Evolutionary conservation across 2,329 filamentous ascomycete species (phyloP).

Genomic region (Fusarium buharicum): DNA sequence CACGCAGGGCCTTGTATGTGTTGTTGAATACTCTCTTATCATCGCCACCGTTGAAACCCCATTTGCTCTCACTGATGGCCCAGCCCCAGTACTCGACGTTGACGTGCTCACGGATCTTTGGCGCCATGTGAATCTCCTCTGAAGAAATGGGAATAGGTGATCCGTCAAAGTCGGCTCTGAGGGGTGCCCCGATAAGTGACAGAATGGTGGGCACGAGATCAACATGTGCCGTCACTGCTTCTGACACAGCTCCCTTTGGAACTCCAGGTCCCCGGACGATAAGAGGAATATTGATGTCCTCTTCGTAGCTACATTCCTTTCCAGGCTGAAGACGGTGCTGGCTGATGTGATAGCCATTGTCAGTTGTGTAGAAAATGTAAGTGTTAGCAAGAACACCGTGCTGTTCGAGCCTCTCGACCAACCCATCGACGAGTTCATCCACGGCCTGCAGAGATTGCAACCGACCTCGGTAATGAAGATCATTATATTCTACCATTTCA

Average conservation of each 20-base stretch:
- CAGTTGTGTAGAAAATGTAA: slow-evolving; percentile 63
- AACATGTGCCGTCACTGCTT: slow-evolving; percentile 60
- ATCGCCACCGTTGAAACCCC: slow-evolving; percentile 31
- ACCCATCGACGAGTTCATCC: slow-evolving; percentile 56
- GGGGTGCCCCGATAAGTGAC: slow-evolving; percentile 42
- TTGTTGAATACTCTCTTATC: slow-evolving; percentile 52
- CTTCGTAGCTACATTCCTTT: slow-evolving; percentile 62
- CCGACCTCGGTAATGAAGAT: slow-evolving; percentile 55
- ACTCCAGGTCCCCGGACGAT: slow-evolving; percentile 62
- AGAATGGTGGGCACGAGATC: slow-evolving; percentile 67
- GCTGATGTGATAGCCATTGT: slow-evolving; percentile 65
- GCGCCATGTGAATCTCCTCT: background rate
- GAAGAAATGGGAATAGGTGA: slow-evolving; percentile 54
- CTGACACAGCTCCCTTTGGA: slow-evolving; percentile 49
- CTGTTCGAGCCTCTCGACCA: slow-evolving; percentile 50
- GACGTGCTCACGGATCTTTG: slow-evolving; percentile 57
- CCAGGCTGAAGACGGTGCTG: slow-evolving; percentile 64
- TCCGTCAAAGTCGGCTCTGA: slow-evolving; percentile 62
- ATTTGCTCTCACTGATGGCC: slow-evolving; percentile 46
- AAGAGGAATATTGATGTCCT: slow-evolving; percentile 63
- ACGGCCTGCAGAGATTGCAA: slow-evolving; percentile 58
- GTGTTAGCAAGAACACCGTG: slow-evolving; percentile 54
- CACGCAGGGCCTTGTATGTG: slow-evolving; percentile 65
- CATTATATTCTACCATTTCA: slow-evolving; percentile 49
- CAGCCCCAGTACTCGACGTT: slow-evolving; percentile 63